phyloP scores from a whole-genome alignment of 345 rosid species.

The Linum usitatissimum region DNA sequence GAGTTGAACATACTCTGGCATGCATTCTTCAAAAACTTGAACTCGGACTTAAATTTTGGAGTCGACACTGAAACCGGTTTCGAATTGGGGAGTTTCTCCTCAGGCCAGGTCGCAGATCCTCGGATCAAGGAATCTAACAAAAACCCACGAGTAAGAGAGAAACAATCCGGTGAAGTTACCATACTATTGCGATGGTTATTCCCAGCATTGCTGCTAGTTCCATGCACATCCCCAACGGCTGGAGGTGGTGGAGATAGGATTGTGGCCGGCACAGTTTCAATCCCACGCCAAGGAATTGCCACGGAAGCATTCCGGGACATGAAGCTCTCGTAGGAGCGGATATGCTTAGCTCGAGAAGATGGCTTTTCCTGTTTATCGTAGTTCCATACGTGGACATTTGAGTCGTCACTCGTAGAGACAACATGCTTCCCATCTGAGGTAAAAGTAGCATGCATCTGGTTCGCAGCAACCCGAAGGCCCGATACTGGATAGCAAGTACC shows the following conservation, averaged over 20 bases:
- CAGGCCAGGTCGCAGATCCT: constrained; percentile 73
- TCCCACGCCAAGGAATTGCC: constrained; percentile 64
- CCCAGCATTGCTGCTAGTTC: constrained; percentile 2
- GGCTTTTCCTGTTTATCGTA: constrained; percentile 29
- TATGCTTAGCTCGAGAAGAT: constrained; percentile 28
- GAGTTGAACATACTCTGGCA: constrained; percentile 41
- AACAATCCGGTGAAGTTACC: constrained; percentile 40
- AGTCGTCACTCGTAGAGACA: constrained; percentile 53
- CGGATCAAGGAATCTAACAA: constrained; percentile 32
- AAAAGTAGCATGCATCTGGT: constrained; percentile 49
- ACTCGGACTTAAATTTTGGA: constrained; percentile 35
- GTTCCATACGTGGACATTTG: constrained; percentile 64
- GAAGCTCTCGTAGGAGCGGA: constrained; percentile 51
- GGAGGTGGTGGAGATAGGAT: constrained; percentile 15
- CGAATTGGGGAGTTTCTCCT: constrained; percentile 50
- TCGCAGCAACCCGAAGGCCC: constrained; percentile 39
- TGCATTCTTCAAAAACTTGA: constrained; percentile 49
- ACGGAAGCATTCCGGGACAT: constrained; percentile 42
- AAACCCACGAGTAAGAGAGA: constrained; percentile 36
- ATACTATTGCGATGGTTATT: constrained; percentile 15
- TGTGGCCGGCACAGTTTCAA: constrained; percentile 15
- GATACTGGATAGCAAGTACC: constrained; percentile 24
- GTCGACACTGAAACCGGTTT: constrained; percentile 24
- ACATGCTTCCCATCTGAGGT: constrained; percentile 69
- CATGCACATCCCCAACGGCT: constrained; percentile 2